Base-by-base conservation (phyloP, 192 early-diverging fungal species). In the Spizellomyces punctatus region DNA sequence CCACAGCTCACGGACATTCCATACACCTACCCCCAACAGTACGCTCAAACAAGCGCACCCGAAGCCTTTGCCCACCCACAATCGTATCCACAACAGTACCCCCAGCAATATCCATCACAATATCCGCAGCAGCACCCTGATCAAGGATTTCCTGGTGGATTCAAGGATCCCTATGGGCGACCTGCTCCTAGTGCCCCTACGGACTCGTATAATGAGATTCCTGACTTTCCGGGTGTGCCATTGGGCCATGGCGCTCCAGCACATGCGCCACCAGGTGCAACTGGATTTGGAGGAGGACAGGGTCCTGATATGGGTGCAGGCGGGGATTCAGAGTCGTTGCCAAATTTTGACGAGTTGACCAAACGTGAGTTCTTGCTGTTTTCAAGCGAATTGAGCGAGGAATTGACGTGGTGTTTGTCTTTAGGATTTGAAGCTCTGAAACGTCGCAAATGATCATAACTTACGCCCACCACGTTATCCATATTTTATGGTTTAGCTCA, bases 291-390 rank as follows among this genome's bases (percentile, higher is more conserved):
- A 36, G 27, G 27, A 3, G 27, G 27, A 3, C 27, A 36, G 27
- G 27, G 27, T 36, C 27, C 27, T 36, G 27, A 36, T 36, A 36
- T 36, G 27, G 27, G 27, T 43, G 60, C 50, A 16, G 64, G 57
- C n/a, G 65, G 67, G 17, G 69, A 71, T 21, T 77, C 75, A 56
- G 80, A 85, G 58, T 82, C 78, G 8, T 59, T 84, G 10, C 88
- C 88, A 2, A 83, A 91, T 50, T 85, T 94, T 78, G 93, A 94
- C 48, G 91, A 90, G 42, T 73, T 95, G 36, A 81, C 90, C 22
- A 89, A 79, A 67, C 81, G 92, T 77, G 27, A 63, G 74, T 59
- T 10, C 16, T 36, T 36, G 27, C 3, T 36, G 27, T 36, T 50
- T 52, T 41, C 16, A 48, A 17, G 17, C 21, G 10, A 5, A 50